Evolutionary conservation across 108 stramenopile species (phyloP).

Genomic region (Fistulifera pelliculosa): DNA sequence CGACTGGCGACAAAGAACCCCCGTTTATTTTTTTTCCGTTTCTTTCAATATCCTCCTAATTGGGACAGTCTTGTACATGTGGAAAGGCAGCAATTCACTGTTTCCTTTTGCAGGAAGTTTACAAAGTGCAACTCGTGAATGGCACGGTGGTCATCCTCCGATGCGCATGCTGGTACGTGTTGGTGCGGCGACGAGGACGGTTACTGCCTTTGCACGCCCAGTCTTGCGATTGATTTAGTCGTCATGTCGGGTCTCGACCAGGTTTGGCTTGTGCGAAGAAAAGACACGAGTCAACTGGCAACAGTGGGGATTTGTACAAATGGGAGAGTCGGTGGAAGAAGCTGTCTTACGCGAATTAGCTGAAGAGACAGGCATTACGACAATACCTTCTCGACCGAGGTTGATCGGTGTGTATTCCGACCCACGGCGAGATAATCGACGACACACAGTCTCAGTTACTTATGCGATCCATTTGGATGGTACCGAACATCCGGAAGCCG

Average conservation of each 20-base stretch:
- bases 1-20: not conserved
- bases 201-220: slow-evolving; percentile 85
- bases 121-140: slow-evolving; percentile 1
- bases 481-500: slow-evolving; percentile 37
- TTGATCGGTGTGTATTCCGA: slow-evolving; percentile 76
- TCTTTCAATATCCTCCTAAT: slow-evolving; percentile 5
- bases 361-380: slow-evolving; percentile 65
- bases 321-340: slow-evolving; percentile 58
- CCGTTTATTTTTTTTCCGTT: not conserved
- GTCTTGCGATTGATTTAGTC: slow-evolving; percentile 73
- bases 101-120: not conserved
- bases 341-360: slow-evolving; percentile 63
- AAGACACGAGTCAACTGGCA: slow-evolving; percentile 73
- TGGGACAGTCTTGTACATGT: not conserved
- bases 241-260: slow-evolving; percentile 27
- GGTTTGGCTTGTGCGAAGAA: slow-evolving; percentile 66
- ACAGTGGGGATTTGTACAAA: slow-evolving; percentile 81
- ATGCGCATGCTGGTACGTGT: slow-evolving; percentile 46
- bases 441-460: slow-evolving; percentile 45
- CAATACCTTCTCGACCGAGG: slow-evolving; percentile 15
- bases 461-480: slow-evolving; percentile 42
- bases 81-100: not conserved
- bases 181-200: slow-evolving; percentile 56
- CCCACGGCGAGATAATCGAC: slow-evolving; percentile 75
- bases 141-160: slow-evolving; percentile 54